Evolutionary conservation across 192 early-diverging fungal genomes (phyloP).

Genomic region (Endogone sp.): DNA sequence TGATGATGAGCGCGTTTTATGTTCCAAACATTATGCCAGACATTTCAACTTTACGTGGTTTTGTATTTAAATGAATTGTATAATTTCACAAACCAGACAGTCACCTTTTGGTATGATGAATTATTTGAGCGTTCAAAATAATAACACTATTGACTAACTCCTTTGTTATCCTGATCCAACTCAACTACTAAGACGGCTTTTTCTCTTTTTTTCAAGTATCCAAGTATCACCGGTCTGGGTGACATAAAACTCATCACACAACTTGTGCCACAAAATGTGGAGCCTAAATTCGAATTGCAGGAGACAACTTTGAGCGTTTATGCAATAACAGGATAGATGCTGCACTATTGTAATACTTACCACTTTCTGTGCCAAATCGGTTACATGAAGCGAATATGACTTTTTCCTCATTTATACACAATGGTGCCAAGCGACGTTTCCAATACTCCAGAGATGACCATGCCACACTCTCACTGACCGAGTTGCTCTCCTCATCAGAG

Average conservation of each 20-base stretch:
- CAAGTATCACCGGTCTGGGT: not conserved
- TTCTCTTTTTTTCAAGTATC: not conserved
- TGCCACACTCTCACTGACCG: not conserved
- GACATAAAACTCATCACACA: slow-evolving; percentile 12
- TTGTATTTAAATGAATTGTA: too few species aligned
- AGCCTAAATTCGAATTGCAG: slow-evolving; percentile 1
- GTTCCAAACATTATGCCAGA: too few species aligned
- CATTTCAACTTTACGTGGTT: too few species aligned
- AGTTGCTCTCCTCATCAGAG: not conserved
- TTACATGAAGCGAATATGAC: slow-evolving; percentile 22
- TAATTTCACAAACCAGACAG: too few species aligned
- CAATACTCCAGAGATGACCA: slow-evolving; percentile 21
- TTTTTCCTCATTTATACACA: not conserved
- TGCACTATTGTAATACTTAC: slow-evolving; percentile 4
- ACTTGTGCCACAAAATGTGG: slow-evolving; percentile 26
- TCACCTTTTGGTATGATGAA: too few species aligned
- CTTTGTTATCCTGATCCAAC: too few species aligned
- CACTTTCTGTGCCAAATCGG: slow-evolving; percentile 24
- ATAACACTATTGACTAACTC: too few species aligned
- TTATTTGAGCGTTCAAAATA: too few species aligned
- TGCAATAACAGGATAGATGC: not conserved
- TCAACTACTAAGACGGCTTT: slow-evolving; percentile 15
- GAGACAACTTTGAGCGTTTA: not conserved
- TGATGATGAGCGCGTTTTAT: too few species aligned
- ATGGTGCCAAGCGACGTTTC: slow-evolving; percentile 20